phyloP scores from a whole-genome alignment of 1,139 yeast genomes.

The Yamadazyma taylorii region DNA sequence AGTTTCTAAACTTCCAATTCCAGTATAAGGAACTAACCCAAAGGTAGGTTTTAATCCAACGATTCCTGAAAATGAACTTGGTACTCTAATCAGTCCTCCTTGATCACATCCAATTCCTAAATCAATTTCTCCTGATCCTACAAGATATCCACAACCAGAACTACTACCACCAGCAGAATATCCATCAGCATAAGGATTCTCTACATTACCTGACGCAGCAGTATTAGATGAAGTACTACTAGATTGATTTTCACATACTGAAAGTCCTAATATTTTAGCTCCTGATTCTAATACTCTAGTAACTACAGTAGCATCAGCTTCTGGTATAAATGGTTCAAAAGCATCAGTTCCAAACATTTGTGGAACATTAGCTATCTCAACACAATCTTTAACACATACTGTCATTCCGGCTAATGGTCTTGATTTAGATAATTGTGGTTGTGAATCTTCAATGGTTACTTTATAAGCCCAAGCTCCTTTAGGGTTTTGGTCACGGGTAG shows the following conservation, averaged over 20 bases:
- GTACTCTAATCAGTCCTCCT: constrained; percentile 16
- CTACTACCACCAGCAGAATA: constrained; percentile 18
- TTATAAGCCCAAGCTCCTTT: constrained; percentile 39
- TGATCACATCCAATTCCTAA: constrained; percentile 17
- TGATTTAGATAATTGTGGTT: constrained; percentile 13
- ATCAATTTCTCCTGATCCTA: constrained; percentile 14
- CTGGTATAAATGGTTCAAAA: constrained; percentile 13
- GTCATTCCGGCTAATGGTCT: constrained; percentile 27
- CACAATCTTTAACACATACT: constrained; percentile 21
- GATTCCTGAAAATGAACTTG: constrained; percentile 16
- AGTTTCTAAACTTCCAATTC: constrained; percentile 16
- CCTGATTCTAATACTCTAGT: constrained; percentile 17
- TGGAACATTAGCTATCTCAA: constrained; percentile 16
- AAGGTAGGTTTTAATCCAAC: constrained; percentile 18
- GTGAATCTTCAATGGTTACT: constrained; percentile 30
- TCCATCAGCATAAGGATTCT: constrained; percentile 15
- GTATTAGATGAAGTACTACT: constrained; percentile 18
- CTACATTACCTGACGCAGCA: constrained; percentile 16
- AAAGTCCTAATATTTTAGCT: constrained; percentile 13
- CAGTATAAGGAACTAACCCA: constrained; percentile 17
- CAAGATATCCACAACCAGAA: constrained; percentile 16
- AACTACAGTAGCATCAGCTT: constrained; percentile 17
- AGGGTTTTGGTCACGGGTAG: constrained; percentile 20
- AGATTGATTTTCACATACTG: constrained; percentile 18
- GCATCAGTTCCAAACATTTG: constrained; percentile 17